Evolutionary conservation across 225 moss, liverwort and hornwort species (phyloP).

Genomic region (Neckera pumila): DNA sequence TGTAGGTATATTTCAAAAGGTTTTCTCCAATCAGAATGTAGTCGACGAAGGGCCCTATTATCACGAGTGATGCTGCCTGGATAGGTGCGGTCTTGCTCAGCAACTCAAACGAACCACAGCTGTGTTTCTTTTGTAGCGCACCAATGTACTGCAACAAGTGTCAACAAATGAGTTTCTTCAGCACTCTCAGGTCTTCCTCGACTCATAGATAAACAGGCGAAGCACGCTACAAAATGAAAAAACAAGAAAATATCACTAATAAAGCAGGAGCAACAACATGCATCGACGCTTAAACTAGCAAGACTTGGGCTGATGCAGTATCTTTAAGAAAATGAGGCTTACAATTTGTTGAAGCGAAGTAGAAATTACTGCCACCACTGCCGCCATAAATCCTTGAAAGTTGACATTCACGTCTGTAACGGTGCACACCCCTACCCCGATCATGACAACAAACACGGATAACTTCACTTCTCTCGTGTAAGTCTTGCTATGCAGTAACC

Average conservation of each 20-base stretch:
- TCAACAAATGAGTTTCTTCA: not conserved
- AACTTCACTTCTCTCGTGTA: conserved; percentile 58
- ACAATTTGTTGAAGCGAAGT: conserved; percentile 62
- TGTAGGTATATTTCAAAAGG: conserved; percentile 20
- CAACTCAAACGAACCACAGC: conserved; percentile 53
- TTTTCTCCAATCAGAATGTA: conserved; percentile 34
- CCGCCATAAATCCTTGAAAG: conserved; percentile 41
- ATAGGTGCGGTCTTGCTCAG: conserved; percentile 60
- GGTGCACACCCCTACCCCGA: conserved; percentile 63
- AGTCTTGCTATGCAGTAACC: conserved; percentile 51
- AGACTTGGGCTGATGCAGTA: not conserved
- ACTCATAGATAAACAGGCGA: not conserved
- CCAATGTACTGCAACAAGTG: conserved; percentile 47
- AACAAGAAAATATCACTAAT: not conserved
- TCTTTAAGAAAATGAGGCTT: not conserved
- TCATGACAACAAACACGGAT: conserved; percentile 48
- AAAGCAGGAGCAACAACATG: not conserved
- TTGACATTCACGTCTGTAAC: conserved; percentile 58
- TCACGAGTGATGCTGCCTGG: conserved; percentile 41
- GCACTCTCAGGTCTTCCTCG: not conserved
- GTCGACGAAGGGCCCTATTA: conserved; percentile 50
- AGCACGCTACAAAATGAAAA: not conserved
- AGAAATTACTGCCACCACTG: conserved; percentile 42
- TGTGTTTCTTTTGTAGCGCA: conserved; percentile 56
- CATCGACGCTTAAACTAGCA: not conserved